phyloP scores from a whole-genome alignment of 208 protist species.

The Leishmania tropica region DNA sequence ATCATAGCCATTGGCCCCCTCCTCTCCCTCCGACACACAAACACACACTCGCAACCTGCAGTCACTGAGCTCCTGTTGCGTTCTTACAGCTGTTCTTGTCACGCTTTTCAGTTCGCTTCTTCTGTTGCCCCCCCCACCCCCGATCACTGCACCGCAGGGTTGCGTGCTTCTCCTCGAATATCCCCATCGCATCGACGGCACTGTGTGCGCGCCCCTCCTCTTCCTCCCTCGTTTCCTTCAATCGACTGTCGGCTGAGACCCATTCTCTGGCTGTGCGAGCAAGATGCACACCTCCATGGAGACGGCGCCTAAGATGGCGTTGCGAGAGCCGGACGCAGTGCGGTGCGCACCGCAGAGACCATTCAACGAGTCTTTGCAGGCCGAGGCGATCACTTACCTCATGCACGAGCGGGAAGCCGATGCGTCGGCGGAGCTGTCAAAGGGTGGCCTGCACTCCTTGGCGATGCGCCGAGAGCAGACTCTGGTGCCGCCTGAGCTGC shows the following conservation, averaged over 20 bases:
- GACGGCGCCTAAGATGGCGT: not conserved
- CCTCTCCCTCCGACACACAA: not conserved
- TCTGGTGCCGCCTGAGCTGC: not conserved
- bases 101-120: too few relatives aligned
- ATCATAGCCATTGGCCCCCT: not conserved
- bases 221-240: not conserved
- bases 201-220: not conserved
- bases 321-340: not conserved
- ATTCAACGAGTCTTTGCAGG: constrained; percentile 19
- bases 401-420: constrained; percentile 22
- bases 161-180: not conserved
- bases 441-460: not conserved
- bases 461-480: not conserved
- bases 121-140: too few relatives aligned
- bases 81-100: too few relatives aligned
- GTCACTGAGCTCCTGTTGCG: not conserved
- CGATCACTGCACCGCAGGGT: not conserved
- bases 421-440: not conserved
- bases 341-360: constrained; percentile 1
- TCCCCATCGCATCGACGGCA: not conserved
- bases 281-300: not conserved
- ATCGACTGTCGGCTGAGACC: not conserved
- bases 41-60: too few relatives aligned
- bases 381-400: constrained; percentile 17
- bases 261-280: not conserved